phyloP scores from a whole-genome alignment of 108 stramenopile species.

The Aureococcus anophagefferens region DNA sequence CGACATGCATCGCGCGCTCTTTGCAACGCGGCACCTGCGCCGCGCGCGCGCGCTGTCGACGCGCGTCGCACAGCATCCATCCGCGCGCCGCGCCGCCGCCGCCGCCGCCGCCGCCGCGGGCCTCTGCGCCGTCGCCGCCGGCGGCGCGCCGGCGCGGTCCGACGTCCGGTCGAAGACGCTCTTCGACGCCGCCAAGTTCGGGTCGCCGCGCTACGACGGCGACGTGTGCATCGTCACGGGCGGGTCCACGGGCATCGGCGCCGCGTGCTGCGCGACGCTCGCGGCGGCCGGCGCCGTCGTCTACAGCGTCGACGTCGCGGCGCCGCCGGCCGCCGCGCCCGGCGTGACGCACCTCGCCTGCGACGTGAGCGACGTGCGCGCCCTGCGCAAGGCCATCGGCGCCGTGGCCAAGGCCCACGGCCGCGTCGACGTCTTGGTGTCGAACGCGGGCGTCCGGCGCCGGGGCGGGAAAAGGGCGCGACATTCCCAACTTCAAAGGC shows the following conservation, averaged over 20 bases:
- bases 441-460: slow-evolving; percentile 3
- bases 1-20: no score
- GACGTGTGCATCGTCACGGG: background rate
- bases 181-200: background rate
- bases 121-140: no score
- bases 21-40: no score
- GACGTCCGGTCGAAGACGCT: background rate
- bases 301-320: background rate
- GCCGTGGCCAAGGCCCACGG: no score
- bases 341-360: background rate
- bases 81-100: no score
- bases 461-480: no score
- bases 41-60: no score
- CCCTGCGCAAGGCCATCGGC: background rate
- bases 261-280: background rate
- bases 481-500: no score
- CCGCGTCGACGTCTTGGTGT: background rate
- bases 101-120: no score
- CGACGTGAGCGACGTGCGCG: background rate
- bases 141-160: background rate
- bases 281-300: background rate
- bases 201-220: background rate
- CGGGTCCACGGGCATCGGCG: background rate
- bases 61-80: no score
- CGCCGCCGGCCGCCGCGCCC: background rate